phyloP scores from a whole-genome alignment of 106 monocot species.

The Dioscorea dumetorum region DNA sequence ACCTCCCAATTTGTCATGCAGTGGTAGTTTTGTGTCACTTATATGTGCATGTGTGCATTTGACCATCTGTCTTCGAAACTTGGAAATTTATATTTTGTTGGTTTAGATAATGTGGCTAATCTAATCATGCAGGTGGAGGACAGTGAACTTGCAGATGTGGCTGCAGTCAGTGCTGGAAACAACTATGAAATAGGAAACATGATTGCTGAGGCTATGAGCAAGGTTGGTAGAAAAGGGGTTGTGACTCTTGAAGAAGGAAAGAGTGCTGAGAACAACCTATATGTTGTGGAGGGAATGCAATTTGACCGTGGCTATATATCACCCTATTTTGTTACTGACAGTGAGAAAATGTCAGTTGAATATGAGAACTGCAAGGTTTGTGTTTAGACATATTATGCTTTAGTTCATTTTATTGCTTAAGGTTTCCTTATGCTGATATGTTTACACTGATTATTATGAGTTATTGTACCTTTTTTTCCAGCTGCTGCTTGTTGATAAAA shows the following conservation, averaged over 20 bases:
- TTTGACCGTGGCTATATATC: constrained; percentile 96
- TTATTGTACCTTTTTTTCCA: constrained; percentile 17
- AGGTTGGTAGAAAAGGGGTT: constrained; percentile 93
- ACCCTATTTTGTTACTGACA: constrained; percentile 96
- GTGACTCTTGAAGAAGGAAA: constrained; percentile 97
- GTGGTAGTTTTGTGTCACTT: not conserved
- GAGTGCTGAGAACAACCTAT: constrained; percentile 84
- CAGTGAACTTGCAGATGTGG: constrained; percentile 94
- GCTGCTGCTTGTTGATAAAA: constrained; percentile 96
- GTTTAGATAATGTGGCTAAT: not conserved
- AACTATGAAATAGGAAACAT: constrained; percentile 90
- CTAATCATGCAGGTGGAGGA: constrained; percentile 70
- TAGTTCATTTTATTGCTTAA: not conserved
- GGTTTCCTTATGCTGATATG: not conserved
- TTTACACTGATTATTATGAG: not conserved
- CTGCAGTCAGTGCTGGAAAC: constrained; percentile 97
- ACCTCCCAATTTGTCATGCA: not conserved
- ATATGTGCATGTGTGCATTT: not conserved
- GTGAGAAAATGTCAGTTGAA: constrained; percentile 92
- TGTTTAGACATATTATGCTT: not conserved
- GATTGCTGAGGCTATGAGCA: constrained; percentile 98
- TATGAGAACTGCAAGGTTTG: constrained; percentile 96
- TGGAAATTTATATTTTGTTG: not conserved
- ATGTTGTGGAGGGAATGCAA: constrained; percentile 98
- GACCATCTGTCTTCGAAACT: not conserved